Evolutionary conservation across 352 stramenopile species (phyloP), one percentile per base, ranked within the genome.

Genomic region (Phytophthora sp.): DNA sequence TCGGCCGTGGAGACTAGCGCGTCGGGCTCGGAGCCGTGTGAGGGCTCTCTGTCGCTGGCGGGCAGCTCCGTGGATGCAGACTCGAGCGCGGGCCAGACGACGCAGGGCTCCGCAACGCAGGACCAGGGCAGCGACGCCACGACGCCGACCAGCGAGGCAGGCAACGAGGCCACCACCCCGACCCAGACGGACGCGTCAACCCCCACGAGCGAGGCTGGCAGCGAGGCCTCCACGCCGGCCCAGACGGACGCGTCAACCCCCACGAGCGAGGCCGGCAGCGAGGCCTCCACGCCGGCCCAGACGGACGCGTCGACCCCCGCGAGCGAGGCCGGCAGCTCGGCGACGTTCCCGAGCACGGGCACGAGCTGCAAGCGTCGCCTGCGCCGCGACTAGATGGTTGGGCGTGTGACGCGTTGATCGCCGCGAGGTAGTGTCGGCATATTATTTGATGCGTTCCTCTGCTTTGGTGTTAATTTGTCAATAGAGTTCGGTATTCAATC

Each of bases 331-430:
- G 62, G 54, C 28, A 35, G 20, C 2, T 57, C 53, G 32, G 53
- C 50, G 1, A 69, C 60, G 15, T 64, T 69, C 31, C 60, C 60
- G 9, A 64, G 53, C 52, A 69, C 44, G 26, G 60, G 60, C 30
- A 69, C 52, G 27, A 69, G 60, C 45, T 69, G 60, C 60, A 69
- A 69, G 39, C 60, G 54, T 39, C 60, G 60, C 45, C 60, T 69
- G 20, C 60, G 60, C 5, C 60, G 56, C 21, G 51, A 69, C 30
- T 69, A 69, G 24, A 64, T 57, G 37, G 34, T n/a, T 35, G 32
- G 4, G 21, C 27, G 43, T 30, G 8, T 24, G 24, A 13, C 15
- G 23, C 24, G 48, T 48, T 41, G 17, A 32, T 39, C 35, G 50
- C 34, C 18, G 38, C 18, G 23, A 45, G 30, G 3, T 5, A 3